phyloP scores from a whole-genome alignment of 192 early-diverging fungal genomes.

The Phlyctochytrium planicorne region DNA sequence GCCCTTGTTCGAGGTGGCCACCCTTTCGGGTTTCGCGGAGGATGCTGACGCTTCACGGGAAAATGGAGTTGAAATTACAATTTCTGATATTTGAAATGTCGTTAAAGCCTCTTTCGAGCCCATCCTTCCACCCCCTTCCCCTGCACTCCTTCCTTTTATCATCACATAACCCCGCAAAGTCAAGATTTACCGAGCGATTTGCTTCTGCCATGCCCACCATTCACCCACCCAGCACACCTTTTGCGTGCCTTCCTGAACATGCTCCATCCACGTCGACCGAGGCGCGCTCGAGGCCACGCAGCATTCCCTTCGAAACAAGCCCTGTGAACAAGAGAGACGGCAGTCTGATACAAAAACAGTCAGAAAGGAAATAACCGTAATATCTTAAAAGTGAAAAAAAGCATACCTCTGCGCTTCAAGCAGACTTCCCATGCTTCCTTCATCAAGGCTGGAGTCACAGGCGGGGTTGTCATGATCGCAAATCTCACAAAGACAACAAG shows the following conservation, averaged over 20 bases:
- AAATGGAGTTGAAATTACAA: no score
- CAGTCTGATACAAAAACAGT: constrained; percentile 6
- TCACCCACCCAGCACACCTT: not conserved
- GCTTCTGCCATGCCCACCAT: not conserved
- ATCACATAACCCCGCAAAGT: no score
- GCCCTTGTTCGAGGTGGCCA: no score
- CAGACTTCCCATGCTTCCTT: constrained; percentile 13
- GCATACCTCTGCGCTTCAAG: constrained; percentile 8
- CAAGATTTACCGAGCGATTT: no score
- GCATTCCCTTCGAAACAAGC: constrained; percentile 11
- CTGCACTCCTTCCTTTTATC: no score
- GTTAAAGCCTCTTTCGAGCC: no score
- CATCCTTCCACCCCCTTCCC: not conserved
- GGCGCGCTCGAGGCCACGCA: constrained; percentile 6
- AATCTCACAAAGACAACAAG: not conserved
- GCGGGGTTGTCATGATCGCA: not conserved
- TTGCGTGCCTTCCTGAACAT: no score
- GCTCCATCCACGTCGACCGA: not conserved
- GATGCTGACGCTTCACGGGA: no score
- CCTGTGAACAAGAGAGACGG: constrained; percentile 11
- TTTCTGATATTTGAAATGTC: no score
- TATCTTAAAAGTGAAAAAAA: not conserved
- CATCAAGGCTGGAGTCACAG: constrained; percentile 11
- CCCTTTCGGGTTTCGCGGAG: no score
- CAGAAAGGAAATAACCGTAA: not conserved